These are phyloP conservation scores for Dryadomyces sulphureus DNA, from an alignment of 2,329 filamentous ascomycete species.

Conservation along the genomic window DNA sequence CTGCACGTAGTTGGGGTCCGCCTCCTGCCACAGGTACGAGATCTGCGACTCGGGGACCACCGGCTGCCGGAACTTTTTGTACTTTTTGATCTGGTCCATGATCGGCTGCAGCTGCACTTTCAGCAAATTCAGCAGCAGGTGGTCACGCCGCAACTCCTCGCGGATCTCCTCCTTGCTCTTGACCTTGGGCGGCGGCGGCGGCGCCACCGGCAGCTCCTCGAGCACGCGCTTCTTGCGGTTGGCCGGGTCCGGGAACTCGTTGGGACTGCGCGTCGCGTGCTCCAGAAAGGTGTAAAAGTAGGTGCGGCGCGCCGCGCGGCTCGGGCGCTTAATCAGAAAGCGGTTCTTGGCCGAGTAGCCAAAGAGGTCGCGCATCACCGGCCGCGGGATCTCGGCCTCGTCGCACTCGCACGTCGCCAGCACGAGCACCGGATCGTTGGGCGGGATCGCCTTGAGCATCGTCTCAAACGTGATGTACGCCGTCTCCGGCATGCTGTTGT, in stretches of 20 bases:
- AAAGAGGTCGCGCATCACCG: constrained; percentile 66
- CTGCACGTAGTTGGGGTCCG: constrained; percentile 55
- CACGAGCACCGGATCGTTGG: constrained; percentile 78
- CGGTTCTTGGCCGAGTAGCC: constrained; percentile 71
- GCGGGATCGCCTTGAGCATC: constrained; percentile 67
- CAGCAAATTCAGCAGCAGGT: constrained; percentile 68
- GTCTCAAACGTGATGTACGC: constrained; percentile 71
- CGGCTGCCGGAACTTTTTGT: constrained; percentile 74
- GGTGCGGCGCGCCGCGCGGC: constrained; percentile 49
- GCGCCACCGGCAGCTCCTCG: constrained; percentile 61
- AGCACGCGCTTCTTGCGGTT: constrained; percentile 78
- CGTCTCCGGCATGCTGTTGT: constrained; percentile 43
- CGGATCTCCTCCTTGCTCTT: constrained; percentile 69
- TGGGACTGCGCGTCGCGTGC: constrained; percentile 69
- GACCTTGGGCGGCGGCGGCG: constrained; percentile 51
- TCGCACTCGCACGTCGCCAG: constrained; percentile 70
- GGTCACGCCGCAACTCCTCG: constrained; percentile 66
- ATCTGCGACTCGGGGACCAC: constrained; percentile 62
- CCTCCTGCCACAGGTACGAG: constrained; percentile 71
- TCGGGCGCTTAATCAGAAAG: constrained; percentile 54
- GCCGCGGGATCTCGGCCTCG: constrained; percentile 42
- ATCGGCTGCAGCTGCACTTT: constrained; percentile 86
- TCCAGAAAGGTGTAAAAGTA: constrained; percentile 66
- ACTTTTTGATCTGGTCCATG: constrained; percentile 95
- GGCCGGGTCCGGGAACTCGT: constrained; percentile 73